Base-by-base conservation (phyloP, 2,329 filamentous ascomycete species). In the Sarocladium oryzae region DNA sequence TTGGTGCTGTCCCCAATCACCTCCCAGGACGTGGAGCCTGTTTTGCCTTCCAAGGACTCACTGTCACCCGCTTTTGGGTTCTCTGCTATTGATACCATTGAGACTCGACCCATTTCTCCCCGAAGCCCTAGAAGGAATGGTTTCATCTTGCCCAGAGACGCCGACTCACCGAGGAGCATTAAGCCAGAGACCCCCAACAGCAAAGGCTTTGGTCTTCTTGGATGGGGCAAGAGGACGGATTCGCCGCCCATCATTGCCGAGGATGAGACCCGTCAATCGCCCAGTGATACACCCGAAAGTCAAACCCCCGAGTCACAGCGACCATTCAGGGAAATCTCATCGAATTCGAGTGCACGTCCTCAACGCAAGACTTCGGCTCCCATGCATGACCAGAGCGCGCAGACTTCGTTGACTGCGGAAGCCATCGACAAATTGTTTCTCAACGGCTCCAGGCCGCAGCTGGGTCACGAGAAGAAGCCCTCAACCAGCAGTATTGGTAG, bases 371-470 rank as follows among this genome's bases (percentile, higher is more conserved):
- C 56, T 20, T 50, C 63, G 20, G 55, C 70, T 36, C 66, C 70
- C 51, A 85, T 77, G 54, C 71, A 75, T 18, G 89, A 95, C 60
- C 85, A 86, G 57, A 81, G 84, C 50, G 86, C 87, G 13, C 92
- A 96, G 69, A 96, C 91, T 21, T 77, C 85, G 35, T 74, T 96
- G 26, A 95, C 89, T n/a, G 81, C 88, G 0, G 81, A 86, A 48
- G 84, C 86, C 52, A 89, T 96, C 56, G 90, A 96, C 58, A 78
- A 82, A 51, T 76, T 96, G 61, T 69, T 95, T 52, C 77, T 78
- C 57, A 74, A 76, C 18, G 56, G 58, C 36, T 36, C 49, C 49
- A 54, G 49, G 23, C 58, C 53, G 10, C 51, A 54, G 24, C 54
- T 56, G n/a, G 59, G 57, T 11, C 64, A 69, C 13, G 62, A 63